Conservation (phyloP, 164 flowering plant species). For the Piper longum region DNA sequence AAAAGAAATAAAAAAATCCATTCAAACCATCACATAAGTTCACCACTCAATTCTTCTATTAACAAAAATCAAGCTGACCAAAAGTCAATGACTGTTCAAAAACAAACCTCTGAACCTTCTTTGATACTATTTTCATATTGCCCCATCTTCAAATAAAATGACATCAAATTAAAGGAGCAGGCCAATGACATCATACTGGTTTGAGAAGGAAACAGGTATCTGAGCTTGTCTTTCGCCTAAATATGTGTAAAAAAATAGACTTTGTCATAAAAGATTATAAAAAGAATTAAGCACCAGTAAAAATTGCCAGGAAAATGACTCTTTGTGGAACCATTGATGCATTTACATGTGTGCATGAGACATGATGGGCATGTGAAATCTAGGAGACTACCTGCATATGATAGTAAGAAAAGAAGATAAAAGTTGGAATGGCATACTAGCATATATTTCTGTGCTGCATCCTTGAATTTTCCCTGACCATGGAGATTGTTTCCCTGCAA, state of each 20-base stretch:
- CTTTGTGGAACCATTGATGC: not conserved
- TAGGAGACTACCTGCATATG: no score
- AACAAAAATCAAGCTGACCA: not conserved
- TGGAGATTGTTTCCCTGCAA: conserved; percentile 88
- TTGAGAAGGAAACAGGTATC: conserved; percentile 38
- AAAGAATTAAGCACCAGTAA: no score
- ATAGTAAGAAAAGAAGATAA: not conserved
- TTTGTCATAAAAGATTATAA: no score
- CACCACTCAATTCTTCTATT: no score
- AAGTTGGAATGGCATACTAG: conserved; percentile 36
- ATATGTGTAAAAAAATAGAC: not conserved
- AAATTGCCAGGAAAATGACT: no score
- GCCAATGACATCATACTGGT: conserved; percentile 45
- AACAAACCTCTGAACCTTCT: conserved; percentile 83
- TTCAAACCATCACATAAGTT: no score
- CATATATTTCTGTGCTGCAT: conserved; percentile 65
- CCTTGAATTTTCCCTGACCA: conserved; percentile 51
- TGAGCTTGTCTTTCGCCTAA: conserved; percentile 77
- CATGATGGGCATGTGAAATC: no score
- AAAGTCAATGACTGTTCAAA: not conserved
- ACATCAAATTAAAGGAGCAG: conserved; percentile 92
- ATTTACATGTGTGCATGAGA: not conserved
- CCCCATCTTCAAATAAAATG: conserved; percentile 77
- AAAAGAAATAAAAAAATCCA: no score
- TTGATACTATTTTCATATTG: conserved; percentile 73